Evolutionary conservation across 108 stramenopile species (phyloP).

Genomic region (Nitzschia putrida): DNA sequence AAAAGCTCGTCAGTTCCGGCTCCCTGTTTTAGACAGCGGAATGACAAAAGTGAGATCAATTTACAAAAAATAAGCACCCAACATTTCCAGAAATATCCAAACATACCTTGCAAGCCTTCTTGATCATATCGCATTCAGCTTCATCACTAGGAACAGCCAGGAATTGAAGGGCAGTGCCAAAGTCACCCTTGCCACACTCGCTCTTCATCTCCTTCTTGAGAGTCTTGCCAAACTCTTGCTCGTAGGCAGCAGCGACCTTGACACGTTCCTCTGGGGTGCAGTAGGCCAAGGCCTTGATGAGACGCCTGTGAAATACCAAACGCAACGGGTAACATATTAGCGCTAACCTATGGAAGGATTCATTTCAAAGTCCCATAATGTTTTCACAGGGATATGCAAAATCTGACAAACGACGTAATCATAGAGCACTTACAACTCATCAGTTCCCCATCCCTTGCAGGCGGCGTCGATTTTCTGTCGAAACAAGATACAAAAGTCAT

Average conservation of each 20-base stretch:
- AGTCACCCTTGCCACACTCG: conserved; percentile 55
- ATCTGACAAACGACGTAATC: not conserved
- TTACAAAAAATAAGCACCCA: not conserved
- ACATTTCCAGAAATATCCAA: not conserved
- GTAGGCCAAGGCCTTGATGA: conserved; percentile 41
- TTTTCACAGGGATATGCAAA: not conserved
- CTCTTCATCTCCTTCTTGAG: conserved; percentile 59
- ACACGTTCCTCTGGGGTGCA: conserved; percentile 35
- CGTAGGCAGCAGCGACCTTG: conserved; percentile 53
- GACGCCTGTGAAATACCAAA: conserved; percentile 15
- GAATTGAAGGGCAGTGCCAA: conserved; percentile 53
- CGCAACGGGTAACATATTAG: not conserved
- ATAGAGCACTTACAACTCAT: conserved; percentile 18
- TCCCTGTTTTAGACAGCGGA: conserved; percentile 9
- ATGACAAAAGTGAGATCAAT: not conserved
- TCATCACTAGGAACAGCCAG: conserved; percentile 48
- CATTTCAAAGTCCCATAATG: not conserved
- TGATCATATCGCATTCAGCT: conserved; percentile 61
- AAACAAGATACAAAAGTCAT: conserved; percentile 31
- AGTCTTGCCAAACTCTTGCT: conserved; percentile 44
- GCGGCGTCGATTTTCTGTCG: conserved; percentile 27
- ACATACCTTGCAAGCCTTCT: conserved; percentile 45
- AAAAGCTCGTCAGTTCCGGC: conserved; percentile 52
- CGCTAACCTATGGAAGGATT: not conserved
- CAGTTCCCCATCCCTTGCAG: conserved; percentile 39